Evolutionary conservation across 495 filamentous ascomycete genomes (phyloP).

Genomic region (Pseudotulostoma volvatum): DNA sequence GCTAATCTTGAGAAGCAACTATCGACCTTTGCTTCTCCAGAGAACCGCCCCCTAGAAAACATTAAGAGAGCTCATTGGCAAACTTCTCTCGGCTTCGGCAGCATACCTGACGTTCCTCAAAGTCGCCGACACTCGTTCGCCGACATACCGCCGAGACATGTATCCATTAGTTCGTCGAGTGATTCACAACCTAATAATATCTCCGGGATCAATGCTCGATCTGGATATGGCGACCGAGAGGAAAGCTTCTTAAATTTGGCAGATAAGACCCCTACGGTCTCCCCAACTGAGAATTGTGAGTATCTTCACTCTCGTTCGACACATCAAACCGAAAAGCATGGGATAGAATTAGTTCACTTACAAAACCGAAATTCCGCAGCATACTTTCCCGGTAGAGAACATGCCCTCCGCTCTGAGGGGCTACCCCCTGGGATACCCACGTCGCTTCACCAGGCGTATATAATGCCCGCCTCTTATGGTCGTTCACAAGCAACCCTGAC

Average conservation of each 20-base stretch:
- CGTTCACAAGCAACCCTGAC: conserved; percentile 43
- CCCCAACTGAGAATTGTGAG: conserved; percentile 29
- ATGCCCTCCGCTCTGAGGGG: conserved; percentile 23
- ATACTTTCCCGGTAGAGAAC: conserved; percentile 28
- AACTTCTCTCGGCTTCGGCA: conserved; percentile 65
- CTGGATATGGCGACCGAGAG: conserved; percentile 21
- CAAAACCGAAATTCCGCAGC: conserved; percentile 30
- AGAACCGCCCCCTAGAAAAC: conserved; percentile 61
- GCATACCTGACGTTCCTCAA: conserved; percentile 53
- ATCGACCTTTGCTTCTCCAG: conserved; percentile 37
- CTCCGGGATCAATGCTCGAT: conserved; percentile 12
- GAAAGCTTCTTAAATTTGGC: conserved; percentile 21
- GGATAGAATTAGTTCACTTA: conserved; percentile 28
- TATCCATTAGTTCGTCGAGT: conserved; percentile 46
- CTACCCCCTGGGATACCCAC: conserved; percentile 18
- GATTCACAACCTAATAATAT: conserved; percentile 25
- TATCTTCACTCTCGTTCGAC: conserved; percentile 22
- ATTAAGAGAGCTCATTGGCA: conserved; percentile 79
- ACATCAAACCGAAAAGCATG: conserved; percentile 18
- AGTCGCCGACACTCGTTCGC: conserved; percentile 96
- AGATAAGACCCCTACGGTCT: conserved; percentile 17
- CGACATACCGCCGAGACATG: conserved; percentile 56
- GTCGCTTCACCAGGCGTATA: conserved; percentile 38
- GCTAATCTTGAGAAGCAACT: conserved; percentile 36
- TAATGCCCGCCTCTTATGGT: conserved; percentile 29